These are phyloP conservation scores for Neurospora tetrasperma DNA, from an alignment of 495 filamentous ascomycete genomes.

Conservation along the genomic window DNA sequence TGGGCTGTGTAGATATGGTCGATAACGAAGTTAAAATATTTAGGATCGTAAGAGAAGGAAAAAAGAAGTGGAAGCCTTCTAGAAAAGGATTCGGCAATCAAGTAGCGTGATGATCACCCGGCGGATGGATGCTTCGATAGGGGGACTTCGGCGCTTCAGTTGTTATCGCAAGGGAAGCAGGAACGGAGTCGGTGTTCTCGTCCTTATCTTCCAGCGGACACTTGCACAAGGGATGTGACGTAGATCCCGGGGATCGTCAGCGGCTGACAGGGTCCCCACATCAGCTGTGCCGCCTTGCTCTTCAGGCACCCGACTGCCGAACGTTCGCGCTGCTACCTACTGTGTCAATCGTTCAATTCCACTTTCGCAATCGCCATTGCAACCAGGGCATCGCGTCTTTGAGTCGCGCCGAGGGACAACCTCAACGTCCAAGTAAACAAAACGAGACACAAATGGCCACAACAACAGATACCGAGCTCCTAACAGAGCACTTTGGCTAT, in stretches of 20 bases:
- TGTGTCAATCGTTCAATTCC: background rate
- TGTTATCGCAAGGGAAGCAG: background rate
- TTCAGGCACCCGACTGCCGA: slow-evolving; percentile 10
- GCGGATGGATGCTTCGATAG: background rate
- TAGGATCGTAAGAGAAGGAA: background rate
- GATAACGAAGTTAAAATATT: background rate
- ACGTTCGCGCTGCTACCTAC: too few relatives aligned
- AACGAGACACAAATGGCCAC: slow-evolving; percentile 6
- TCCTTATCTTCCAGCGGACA: background rate
- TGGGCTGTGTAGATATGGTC: background rate
- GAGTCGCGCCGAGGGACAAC: slow-evolving; percentile 1
- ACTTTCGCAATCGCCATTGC: slow-evolving; percentile 1
- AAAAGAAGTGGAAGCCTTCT: background rate
- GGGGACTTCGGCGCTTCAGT: background rate
- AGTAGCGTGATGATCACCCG: background rate
- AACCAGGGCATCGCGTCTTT: background rate
- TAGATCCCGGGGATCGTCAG: background rate
- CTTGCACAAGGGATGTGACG: slow-evolving; percentile 6
- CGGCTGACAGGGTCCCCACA: background rate
- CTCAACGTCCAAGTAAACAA: slow-evolving; percentile 1
- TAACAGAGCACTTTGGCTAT: slow-evolving; percentile 94
- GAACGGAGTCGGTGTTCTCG: background rate
- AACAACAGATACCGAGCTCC: slow-evolving; percentile 51
- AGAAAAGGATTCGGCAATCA: background rate
- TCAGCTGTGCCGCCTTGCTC: slow-evolving; percentile 12